Evolutionary conservation across 306 rosid species (phyloP).

Genomic region (Vicia villosa): DNA sequence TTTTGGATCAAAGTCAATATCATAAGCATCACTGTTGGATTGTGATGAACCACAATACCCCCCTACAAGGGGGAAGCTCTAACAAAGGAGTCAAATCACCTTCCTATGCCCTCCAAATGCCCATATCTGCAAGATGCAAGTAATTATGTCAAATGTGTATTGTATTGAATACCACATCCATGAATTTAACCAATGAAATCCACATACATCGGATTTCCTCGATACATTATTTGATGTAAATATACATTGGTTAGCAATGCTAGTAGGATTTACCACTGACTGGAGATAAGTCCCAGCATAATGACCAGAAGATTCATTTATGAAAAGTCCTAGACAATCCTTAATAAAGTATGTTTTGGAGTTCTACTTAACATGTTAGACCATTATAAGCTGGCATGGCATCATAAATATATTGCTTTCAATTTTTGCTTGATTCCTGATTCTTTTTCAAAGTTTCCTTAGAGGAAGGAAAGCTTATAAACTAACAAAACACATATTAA

Average conservation of each 20-base stretch:
- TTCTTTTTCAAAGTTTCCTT: neutral
- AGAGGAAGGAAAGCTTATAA: neutral
- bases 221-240: slow-evolving; percentile 4
- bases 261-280: slow-evolving; percentile 2
- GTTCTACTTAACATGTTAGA: neutral
- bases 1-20: slow-evolving; percentile 30
- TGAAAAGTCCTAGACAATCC: slow-evolving; percentile 23
- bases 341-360: slow-evolving; percentile 13
- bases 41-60: no score
- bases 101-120: slow-evolving; percentile 56
- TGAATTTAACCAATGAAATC: no score
- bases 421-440: neutral
- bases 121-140: slow-evolving; percentile 54
- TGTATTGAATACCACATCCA: neutral
- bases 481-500: neutral
- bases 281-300: neutral
- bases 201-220: slow-evolving; percentile 15
- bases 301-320: slow-evolving; percentile 1
- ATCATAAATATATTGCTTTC: neutral
- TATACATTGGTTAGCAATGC: neutral
- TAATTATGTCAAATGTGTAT: slow-evolving; percentile 14
- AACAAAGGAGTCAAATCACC: slow-evolving; percentile 23
- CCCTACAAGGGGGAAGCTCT: slow-evolving; percentile 13
- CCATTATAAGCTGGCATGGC: neutral
- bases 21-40: slow-evolving; percentile 39